Base-by-base conservation (phyloP, 257 asterid genomes). In the Nemophila menziesii region DNA sequence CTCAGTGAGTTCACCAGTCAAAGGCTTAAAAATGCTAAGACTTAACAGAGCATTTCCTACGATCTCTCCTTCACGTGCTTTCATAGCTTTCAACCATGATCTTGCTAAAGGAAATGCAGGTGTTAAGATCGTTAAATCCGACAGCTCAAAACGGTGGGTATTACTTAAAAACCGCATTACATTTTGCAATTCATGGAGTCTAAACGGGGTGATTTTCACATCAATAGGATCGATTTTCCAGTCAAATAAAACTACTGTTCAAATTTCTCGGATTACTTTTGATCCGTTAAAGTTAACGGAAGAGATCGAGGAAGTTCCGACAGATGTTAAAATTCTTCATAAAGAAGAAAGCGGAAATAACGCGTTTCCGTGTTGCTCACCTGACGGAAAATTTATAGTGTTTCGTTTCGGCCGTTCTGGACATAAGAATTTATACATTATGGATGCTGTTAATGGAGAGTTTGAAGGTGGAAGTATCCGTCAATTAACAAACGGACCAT, bases 291-390 rank as follows among this genome's bases (percentile, higher is more conserved):
- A 58, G 33, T 40, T 79, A 15, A 61, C 57, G 0, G 58, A 52
- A 0, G 67, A 76, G 26, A 43, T 56, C 0, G 54, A 57, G 3
- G 22, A 53, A 17, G 56, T 82, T 44, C 67, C 68, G 3, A 68
- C 54, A 14, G 71, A 70, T 2, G 66, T 77, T 53, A 64, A 77
- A 46, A 59, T 82, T 12, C 79, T 86, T 19, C 82, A 94, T 5
- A 55, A 49, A 26, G 80, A 77, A 17, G 74, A 45, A 10, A 74
- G 82, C 0, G 93, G 93, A 0, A 86, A 86, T 61, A 86, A 86
- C 21, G 97, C 94, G 22, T 86, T 82, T 44, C 92, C 94, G 5
- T 70, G 75, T 66, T 87, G 97, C 92, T 77, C 95, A 9, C 89
- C 95, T 0, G 82, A 80, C 14, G 95, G 95, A 49, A 56, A 75